These are phyloP conservation scores for Dacryopinax spathularia DNA, from an alignment of 768 basidiomycete genomes.

Conservation along the genomic window DNA sequence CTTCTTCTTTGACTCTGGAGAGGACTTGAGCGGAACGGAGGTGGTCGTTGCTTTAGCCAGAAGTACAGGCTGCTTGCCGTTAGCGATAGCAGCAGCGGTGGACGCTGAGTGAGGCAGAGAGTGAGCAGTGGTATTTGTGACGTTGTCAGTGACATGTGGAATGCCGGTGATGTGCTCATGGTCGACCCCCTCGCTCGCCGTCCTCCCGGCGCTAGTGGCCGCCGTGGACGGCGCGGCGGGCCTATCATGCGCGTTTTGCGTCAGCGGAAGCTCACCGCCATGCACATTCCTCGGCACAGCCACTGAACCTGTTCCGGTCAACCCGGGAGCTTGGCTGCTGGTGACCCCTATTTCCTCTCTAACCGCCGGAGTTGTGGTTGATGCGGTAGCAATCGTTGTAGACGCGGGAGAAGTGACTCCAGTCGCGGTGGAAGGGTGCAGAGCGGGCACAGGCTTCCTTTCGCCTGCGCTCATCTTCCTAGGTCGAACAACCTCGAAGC, in stretches of 20 bases:
- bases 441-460: not conserved
- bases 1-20: not conserved
- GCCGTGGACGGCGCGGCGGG: not conserved
- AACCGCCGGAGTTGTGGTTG: not conserved
- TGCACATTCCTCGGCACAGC: not conserved
- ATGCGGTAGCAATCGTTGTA: not conserved
- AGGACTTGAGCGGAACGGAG: not conserved
- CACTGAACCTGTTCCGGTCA: not conserved
- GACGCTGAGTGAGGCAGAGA: not conserved
- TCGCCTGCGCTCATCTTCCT: not conserved
- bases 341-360: not conserved
- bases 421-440: not conserved
- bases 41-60: not conserved
- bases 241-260: not conserved
- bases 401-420: not conserved
- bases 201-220: not conserved
- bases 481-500: conserved; percentile 1
- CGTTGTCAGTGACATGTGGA: too few relatives aligned
- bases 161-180: too few relatives aligned
- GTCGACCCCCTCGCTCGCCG: not conserved
- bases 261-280: too few relatives aligned
- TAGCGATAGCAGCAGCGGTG: not conserved
- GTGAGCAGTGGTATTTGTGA: not conserved
- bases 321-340: not conserved
- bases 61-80: not conserved